A percentile compares a stretch with the other conserved stretches of the same genome.
Conservation (phyloP, 2,329 filamentous ascomycete species). For the Dothistroma septosporum region DNA sequence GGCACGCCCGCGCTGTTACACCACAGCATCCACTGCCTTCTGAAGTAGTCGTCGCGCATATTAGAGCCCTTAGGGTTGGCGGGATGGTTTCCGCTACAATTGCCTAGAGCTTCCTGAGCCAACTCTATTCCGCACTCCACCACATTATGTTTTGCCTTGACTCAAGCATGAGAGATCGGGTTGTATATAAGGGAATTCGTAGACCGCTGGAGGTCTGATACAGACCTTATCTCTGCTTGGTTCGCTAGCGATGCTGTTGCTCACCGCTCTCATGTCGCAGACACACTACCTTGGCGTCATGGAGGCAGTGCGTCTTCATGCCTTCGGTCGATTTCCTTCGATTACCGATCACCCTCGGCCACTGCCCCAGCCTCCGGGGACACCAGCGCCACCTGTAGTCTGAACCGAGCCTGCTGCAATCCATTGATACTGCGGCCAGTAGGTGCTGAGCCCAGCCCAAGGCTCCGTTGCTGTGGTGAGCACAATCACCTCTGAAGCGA, state of each 20-base stretch:
- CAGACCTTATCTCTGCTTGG: background rate
- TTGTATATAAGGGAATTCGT: too few relatives aligned
- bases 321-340: background rate
- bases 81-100: background rate
- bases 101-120: background rate
- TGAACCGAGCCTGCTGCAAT: constrained; percentile 16
- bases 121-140: background rate
- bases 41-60: background rate
- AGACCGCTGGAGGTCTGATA: background rate
- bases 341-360: background rate
- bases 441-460: constrained; percentile 10
- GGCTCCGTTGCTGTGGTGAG: constrained; percentile 8
- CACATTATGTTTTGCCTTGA: background rate
- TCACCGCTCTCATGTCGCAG: background rate
- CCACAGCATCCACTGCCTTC: background rate
- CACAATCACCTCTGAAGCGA: background rate
- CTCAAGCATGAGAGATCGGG: too few relatives aligned
- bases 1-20: background rate
- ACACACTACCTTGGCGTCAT: background rate
- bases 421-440: constrained; percentile 14
- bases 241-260: background rate
- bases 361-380: constrained; percentile 14
- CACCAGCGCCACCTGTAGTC: constrained; percentile 15
- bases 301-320: background rate
- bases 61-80: background rate